phyloP scores from a whole-genome alignment of 106 monocot species.

The Platanthera zijinensis region DNA sequence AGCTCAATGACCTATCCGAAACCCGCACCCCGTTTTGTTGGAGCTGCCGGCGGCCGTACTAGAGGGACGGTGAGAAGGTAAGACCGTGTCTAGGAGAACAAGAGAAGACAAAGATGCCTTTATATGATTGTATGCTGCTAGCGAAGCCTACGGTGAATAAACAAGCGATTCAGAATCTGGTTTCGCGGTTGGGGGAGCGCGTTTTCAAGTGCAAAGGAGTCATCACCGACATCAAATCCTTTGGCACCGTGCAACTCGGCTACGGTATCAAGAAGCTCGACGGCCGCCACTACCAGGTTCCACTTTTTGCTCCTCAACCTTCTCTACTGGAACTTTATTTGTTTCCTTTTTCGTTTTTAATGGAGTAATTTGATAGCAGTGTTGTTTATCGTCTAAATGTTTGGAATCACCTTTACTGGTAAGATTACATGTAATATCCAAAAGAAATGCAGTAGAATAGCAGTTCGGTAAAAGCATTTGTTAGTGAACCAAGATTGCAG shows the following conservation, averaged over 20 bases:
- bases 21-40: too few relatives aligned
- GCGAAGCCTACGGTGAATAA: constrained; percentile 42
- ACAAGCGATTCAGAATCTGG: constrained; percentile 40
- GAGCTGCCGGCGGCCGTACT: background rate
- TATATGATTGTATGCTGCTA: constrained; percentile 80
- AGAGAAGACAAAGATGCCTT: constrained; percentile 38
- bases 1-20: too few relatives aligned
- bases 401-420: background rate
- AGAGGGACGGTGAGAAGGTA: background rate
- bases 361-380: background rate
- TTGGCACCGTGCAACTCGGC: constrained; percentile 57
- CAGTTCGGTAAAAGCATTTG: background rate
- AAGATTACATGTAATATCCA: background rate
- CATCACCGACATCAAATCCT: constrained; percentile 82
- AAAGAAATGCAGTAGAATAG: background rate
- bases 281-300: constrained; percentile 70
- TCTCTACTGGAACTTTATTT: background rate
- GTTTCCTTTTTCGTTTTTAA: background rate
- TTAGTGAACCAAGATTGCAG: background rate
- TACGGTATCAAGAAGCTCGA: constrained; percentile 92
- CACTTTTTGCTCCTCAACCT: background rate
- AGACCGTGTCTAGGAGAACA: background rate
- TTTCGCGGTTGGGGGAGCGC: constrained; percentile 39
- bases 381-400: background rate
- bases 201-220: constrained; percentile 66